Base-by-base conservation (phyloP, 192 early-diverging fungal species). In the Coemansia sp. region DNA sequence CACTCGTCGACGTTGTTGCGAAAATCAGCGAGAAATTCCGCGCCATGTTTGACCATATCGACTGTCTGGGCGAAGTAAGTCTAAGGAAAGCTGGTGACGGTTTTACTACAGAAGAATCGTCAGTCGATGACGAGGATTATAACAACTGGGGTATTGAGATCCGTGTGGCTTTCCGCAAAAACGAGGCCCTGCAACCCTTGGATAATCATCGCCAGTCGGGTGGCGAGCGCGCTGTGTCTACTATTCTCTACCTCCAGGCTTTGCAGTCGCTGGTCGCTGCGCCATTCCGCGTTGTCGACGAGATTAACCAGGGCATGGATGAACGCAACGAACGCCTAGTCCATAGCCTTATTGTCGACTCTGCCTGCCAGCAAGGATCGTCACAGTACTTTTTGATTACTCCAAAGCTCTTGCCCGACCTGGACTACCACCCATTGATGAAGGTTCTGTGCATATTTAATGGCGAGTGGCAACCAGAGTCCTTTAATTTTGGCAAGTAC, bases 241-340 rank as follows among this genome's bases (percentile, higher is more conserved):
- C 98, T 1, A 98, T 98, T 57, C 81, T 97, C 69, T 99, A 98
- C 71, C 78, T 99, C 63, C 95, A 97, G 89, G 86, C 98, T 16
- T 87, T 99, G 62, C 98, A 99, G 87, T 74, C 82, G 13, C 79
- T 98, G 40, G 76, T 69, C 3, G 92, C 95, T 6, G 88, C 94
- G 10, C 97, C 98, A 18, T 99, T 99, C 90, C 91, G 98, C 61
- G 94, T 98, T 0, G 98, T 99, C 13, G 98, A 99, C 85, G 98
- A 99, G 81, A 99, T 99, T 68, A 99, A 99, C 76, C 98, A 99
- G 76, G 98, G 98, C 58, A 98, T 99, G 98, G 98, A 99, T 80
- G 92, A 94, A 36, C 87, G 91, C 39, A 99, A 98, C 77, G 98
- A 99, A 76, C 87, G 98, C 24, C 83, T 97, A 81, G 91, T 98